Evolutionary conservation across 2,329 filamentous ascomycete genomes (phyloP), one percentile per base, ranked within the genome.

Genomic region (Pyricularia pennisetigena): DNA sequence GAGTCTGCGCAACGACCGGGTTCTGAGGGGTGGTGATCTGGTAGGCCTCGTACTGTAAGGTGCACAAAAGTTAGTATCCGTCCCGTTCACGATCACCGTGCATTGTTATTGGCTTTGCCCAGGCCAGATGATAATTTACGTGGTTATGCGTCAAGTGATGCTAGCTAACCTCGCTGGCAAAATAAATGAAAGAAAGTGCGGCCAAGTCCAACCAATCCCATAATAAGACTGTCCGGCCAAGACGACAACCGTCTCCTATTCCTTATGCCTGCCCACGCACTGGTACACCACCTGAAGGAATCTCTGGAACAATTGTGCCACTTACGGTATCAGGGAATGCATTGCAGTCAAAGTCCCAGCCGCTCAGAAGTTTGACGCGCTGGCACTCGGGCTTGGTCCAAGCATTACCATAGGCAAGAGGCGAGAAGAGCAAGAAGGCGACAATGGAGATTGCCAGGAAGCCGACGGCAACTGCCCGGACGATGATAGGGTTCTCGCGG

Each of bases 271-370:
- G 71, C 70, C 76, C 71, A 71, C 76, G 77, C 72, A 77, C 68
- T 65, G 79, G 80, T 65, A 81, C 75, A 63, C 73, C 70, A 70
- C 76, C 74, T 67, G 74, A 67, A 73, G 78, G 75, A 69, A 77
- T 71, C 68, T 67, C 30, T 32, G 61, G 30, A 67, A 61, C 30
- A 29, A 54, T 26, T 64, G 59, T 32, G 30, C 35, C 67, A 90
- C 92, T 91, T 88, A 97, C 94, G 76, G 88, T 88, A 72, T 89
- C 89, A 73, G 90, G 83, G 82, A 99, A 99, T 70, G 87, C 94
- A 79, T 97, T 97, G 86, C 95, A 99, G 79, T 99, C 95, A 86
- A 94, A 99, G 77, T 99, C 95, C 95, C 95, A 99, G 1, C 88
- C 90, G 69, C 85, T 82, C 76, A 98, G 89, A 14, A 99, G 82